Base-by-base conservation (phyloP, 2,329 filamentous ascomycete species). In the Myriosclerotinia curreyana region DNA sequence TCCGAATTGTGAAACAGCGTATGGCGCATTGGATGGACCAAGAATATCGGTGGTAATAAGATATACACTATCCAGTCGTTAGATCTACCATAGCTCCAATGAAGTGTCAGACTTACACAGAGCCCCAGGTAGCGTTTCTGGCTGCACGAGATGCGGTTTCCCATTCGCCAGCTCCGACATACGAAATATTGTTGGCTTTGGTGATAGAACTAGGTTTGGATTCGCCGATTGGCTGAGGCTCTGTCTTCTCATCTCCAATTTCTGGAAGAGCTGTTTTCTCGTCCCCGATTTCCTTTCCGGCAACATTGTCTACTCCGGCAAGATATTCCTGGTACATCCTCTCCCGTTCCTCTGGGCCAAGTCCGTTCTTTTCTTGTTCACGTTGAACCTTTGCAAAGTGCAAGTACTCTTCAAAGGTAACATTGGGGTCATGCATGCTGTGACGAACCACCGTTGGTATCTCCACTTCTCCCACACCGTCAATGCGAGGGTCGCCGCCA, bases 111-210 rank as follows among this genome's bases (percentile, higher is more conserved):
- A 60, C 66, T 64, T 31, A 82, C 61, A 68, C 74, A 22, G 79
- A 78, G 12, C 79, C 79, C 73, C 77, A 76, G 0, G 76, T 76
- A 1, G 80, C 80, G 0, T 79, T 81, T 20, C 80, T 75, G 58
- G 79, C 68, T 2, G 78, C 77, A 22, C 80, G 76, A 38, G 76
- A 77, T 2, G 80, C 80, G 58, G 77, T 78, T 17, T 73, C 72
- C 80, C 80, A 81, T 64, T 82, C 80, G 6, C 50, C 60, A 31
- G 48, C 50, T 36, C 49, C 40, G 3, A 62, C 40, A 28, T 46
- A 15, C 6, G 50, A 28, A 34, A 15, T 5, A 38, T 36, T 11
- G 3, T 34, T 5, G 15, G 6, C 14, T 38, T 54, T 48, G 20
- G 40, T 36, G 9, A 62, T 48, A 36, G 50, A 56, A 17, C 31